These are phyloP conservation scores for Russula griseocarnosa DNA, from an alignment of 768 basidiomycete species.

Conservation along the genomic window DNA sequence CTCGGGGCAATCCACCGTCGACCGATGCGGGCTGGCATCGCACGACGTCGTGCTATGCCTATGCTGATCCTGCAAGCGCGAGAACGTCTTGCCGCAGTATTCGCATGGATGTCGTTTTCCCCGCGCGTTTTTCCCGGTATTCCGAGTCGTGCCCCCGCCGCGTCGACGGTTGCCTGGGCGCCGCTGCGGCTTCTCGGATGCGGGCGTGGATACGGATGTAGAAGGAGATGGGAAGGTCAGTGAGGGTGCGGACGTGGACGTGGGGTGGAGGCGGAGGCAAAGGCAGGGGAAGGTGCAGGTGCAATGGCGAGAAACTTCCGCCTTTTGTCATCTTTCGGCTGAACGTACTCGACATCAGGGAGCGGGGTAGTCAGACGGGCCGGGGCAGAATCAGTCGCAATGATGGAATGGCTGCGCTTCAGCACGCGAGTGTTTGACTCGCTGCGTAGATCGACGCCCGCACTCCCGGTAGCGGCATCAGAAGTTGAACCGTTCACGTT, in stretches of 20 bases:
- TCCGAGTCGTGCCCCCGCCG: too few species aligned
- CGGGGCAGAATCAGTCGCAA: slow-evolving; percentile 4
- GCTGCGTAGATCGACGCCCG: background rate
- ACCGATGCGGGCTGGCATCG: background rate
- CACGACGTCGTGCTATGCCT: slow-evolving; percentile 16
- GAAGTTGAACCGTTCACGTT: background rate
- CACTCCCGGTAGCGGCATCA: background rate
- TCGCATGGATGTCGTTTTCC: slow-evolving; percentile 8
- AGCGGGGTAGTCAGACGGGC: background rate
- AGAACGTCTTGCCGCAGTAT: slow-evolving; percentile 12
- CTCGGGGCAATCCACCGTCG: slow-evolving; percentile 13
- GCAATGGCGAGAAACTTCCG: background rate
- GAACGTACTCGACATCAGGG: background rate
- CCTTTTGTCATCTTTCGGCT: background rate
- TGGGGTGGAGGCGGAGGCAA: background rate
- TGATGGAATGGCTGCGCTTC: slow-evolving; percentile 6
- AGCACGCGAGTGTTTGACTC: background rate
- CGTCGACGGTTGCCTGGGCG: too few species aligned
- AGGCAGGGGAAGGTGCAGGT: background rate
- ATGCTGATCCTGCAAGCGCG: slow-evolving; percentile 22
- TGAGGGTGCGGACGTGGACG: background rate
- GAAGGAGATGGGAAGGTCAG: background rate
- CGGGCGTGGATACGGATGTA: background rate
- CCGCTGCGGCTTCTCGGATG: background rate
- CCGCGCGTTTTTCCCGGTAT: background rate